phyloP scores from a whole-genome alignment of 164 flowering plant species.

The Taxillus chinensis region DNA sequence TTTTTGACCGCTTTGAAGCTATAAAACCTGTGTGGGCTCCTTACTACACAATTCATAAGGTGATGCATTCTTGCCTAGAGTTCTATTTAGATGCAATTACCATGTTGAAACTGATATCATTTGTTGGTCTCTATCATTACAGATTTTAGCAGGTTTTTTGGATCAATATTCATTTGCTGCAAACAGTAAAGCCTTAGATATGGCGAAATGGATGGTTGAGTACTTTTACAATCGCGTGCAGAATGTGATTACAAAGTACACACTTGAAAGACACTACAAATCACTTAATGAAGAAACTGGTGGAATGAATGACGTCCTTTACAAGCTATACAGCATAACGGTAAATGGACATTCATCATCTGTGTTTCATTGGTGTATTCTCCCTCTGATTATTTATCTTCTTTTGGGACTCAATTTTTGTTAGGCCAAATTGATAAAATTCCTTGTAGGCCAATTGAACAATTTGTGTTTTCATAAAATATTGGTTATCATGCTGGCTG shows the following conservation, averaged over 20 bases:
- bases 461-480: too few relatives aligned
- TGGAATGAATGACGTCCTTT: slow-evolving; percentile 97
- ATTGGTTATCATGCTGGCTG: too few relatives aligned
- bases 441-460: too few relatives aligned
- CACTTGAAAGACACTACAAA: slow-evolving; percentile 53
- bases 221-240: slow-evolving; percentile 80
- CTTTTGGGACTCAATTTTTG: too few relatives aligned
- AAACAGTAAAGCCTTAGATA: slow-evolving; percentile 55
- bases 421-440: too few relatives aligned
- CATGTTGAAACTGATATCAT: background rate
- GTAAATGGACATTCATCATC: slow-evolving; percentile 20
- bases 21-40: slow-evolving; percentile 90
- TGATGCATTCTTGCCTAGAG: slow-evolving; percentile 9
- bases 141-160: slow-evolving; percentile 91
- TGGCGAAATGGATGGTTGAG: slow-evolving; percentile 73
- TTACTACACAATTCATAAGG: slow-evolving; percentile 97
- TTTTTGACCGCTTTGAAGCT: slow-evolving; percentile 81
- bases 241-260: slow-evolving; percentile 50
- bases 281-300: slow-evolving; percentile 88
- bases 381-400: background rate
- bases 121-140: slow-evolving; percentile 10
- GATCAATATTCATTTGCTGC: slow-evolving; percentile 69
- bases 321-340: slow-evolving; percentile 55
- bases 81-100: background rate
- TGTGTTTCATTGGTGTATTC: background rate